Conservation (phyloP, 202 grass and related monocot genomes). For the Zizania palustris region DNA sequence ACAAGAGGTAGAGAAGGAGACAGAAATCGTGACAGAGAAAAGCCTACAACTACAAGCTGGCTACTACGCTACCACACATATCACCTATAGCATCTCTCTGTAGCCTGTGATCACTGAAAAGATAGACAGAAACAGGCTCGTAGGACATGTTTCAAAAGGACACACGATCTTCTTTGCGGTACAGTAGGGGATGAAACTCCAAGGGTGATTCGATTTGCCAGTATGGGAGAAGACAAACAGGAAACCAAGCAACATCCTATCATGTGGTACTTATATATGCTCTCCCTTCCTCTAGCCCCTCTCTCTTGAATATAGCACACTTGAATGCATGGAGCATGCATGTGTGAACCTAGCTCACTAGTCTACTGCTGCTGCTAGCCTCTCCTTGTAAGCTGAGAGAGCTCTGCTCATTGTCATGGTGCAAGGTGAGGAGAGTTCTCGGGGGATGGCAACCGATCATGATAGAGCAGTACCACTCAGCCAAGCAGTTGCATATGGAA, state of each 20-base stretch:
- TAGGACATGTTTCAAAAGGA: constrained; percentile 63
- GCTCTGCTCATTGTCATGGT: constrained; percentile 38
- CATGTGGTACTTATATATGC: constrained; percentile 31
- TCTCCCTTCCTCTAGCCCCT: constrained; percentile 13
- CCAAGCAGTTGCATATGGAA: constrained; percentile 50
- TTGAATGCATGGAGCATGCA: constrained; percentile 21
- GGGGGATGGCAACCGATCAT: constrained; percentile 58
- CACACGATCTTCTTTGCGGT: constrained; percentile 66
- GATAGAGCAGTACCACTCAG: constrained; percentile 44
- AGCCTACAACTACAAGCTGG: constrained; percentile 30
- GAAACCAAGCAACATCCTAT: constrained; percentile 36
- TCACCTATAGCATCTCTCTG: constrained; percentile 26
- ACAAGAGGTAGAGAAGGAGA: constrained; percentile 54
- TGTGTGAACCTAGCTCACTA: constrained; percentile 40
- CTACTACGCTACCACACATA: constrained; percentile 33
- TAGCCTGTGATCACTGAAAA: constrained; percentile 31
- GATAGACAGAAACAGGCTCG: constrained; percentile 41
- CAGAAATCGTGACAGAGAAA: constrained; percentile 64
- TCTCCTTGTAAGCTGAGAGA: constrained; percentile 41
- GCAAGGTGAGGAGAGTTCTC: constrained; percentile 50
- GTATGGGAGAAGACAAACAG: constrained; percentile 46
- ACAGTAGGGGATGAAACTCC: constrained; percentile 59
- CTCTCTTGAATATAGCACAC: constrained; percentile 19
- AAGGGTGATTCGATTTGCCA: constrained; percentile 46
- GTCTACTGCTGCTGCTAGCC: constrained; percentile 6